Percentiles rank a stretch among this genome's conserved stretches.
Evolutionary conservation across 805 yeast species (phyloP).

Genomic region (Cephaloascus albidus): DNA sequence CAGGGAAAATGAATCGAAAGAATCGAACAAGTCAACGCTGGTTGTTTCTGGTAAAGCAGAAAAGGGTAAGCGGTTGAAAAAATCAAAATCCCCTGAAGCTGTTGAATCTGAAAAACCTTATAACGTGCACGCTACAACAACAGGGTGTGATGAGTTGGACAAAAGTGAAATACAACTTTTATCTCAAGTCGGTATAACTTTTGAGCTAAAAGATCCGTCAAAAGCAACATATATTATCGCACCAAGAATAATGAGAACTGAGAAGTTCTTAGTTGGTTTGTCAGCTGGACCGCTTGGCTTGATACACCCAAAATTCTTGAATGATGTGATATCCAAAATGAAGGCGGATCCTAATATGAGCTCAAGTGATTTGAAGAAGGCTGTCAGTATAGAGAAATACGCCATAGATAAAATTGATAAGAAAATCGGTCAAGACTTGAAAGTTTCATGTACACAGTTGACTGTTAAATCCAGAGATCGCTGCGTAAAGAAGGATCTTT

Average conservation of each 20-base stretch:
- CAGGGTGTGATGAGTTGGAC: slow-evolving; percentile 54
- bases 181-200: slow-evolving; percentile 45
- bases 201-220: slow-evolving; percentile 33
- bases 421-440: slow-evolving; percentile 18
- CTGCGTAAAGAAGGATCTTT: slow-evolving; percentile 12
- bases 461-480: slow-evolving; percentile 6
- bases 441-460: slow-evolving; percentile 11
- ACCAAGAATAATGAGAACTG: slow-evolving; percentile 78
- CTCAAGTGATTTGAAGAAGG: slow-evolving; percentile 2
- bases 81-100: slow-evolving; percentile 4
- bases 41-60: neutral
- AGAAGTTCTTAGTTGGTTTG: slow-evolving; percentile 69
- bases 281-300: slow-evolving; percentile 45
- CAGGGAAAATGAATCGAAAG: neutral
- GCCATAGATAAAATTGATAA: slow-evolving; percentile 20
- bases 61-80: slow-evolving; percentile 6
- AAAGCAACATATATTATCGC: slow-evolving; percentile 55
- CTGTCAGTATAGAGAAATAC: slow-evolving; percentile 9
- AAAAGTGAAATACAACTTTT: slow-evolving; percentile 34
- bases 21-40: neutral
- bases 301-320: slow-evolving; percentile 45
- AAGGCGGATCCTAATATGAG: neutral
- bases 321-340: slow-evolving; percentile 23
- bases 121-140: slow-evolving; percentile 40
- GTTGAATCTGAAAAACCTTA: slow-evolving; percentile 16